These are phyloP conservation scores for Pestalotiopsis sp. DNA, from an alignment of 2,329 filamentous ascomycete genomes.

Conservation along the genomic window DNA sequence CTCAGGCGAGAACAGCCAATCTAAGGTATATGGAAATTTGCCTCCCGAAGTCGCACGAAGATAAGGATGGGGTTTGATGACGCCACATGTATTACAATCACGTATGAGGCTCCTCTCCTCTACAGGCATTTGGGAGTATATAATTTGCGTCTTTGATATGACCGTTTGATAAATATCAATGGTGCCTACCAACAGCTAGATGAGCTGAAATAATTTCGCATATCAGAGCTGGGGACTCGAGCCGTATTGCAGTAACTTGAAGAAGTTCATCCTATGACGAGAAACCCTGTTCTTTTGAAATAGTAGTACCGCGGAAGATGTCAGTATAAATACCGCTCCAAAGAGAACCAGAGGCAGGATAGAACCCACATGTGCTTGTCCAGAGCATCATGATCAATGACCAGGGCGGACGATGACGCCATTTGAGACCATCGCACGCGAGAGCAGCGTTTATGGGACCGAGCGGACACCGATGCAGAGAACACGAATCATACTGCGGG, in stretches of 20 bases:
- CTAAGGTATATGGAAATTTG: not conserved
- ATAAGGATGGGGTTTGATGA: not conserved
- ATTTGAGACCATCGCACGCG: conserved; percentile 1
- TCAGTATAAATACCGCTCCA: too few species aligned
- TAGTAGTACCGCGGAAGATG: too few species aligned
- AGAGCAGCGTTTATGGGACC: not conserved
- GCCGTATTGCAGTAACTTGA: too few species aligned
- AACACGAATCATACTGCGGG: too few species aligned
- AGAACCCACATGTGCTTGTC: not conserved
- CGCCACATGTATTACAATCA: conserved; percentile 7
- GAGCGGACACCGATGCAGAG: too few species aligned
- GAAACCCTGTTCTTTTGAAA: too few species aligned
- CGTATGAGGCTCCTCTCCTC: not conserved
- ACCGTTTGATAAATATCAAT: not conserved
- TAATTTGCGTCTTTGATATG: not conserved
- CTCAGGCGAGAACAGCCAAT: not conserved
- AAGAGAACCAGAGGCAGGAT: too few species aligned
- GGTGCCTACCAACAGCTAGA: too few species aligned
- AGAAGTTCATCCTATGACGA: too few species aligned
- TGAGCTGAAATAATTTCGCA: too few species aligned
- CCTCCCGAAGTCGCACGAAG: not conserved
- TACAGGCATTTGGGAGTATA: not conserved
- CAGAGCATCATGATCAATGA: not conserved
- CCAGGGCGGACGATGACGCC: not conserved
- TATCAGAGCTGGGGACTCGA: too few species aligned